Percentiles rank a stretch among this genome's conserved stretches.
These are phyloP conservation scores for Quambalaria eucalypti DNA, from an alignment of 1,284 basidiomycete species.

Conservation along the genomic window DNA sequence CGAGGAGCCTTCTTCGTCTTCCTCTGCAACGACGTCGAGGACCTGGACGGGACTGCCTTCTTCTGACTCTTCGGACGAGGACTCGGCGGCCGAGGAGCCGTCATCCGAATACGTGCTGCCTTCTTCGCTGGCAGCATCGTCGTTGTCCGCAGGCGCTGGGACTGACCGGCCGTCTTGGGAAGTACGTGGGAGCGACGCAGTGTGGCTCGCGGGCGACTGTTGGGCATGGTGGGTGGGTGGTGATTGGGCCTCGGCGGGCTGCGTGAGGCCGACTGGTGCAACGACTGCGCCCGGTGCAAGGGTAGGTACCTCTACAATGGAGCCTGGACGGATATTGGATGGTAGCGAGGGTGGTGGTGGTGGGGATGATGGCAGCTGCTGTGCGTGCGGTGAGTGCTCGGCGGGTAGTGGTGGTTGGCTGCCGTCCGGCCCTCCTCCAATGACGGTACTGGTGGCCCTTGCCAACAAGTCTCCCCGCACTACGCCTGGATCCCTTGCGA, in stretches of 20 bases:
- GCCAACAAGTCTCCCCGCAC: constrained; percentile 25
- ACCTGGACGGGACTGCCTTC: constrained; percentile 9
- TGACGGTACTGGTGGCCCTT: constrained; percentile 31
- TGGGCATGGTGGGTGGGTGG: no score
- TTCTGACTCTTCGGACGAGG: constrained; percentile 10
- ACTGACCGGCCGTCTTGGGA: no score
- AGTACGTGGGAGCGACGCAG: no score
- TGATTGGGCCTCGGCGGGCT: no score
- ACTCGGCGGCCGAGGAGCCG: neutral
- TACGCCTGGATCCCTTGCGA: constrained; percentile 21
- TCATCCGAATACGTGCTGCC: no score
- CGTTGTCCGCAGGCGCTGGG: no score
- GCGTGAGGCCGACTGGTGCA: no score
- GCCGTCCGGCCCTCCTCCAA: constrained; percentile 20
- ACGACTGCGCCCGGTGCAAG: no score
- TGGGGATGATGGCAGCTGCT: neutral
- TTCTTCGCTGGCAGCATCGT: no score
- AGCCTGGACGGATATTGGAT: neutral
- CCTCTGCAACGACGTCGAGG: constrained; percentile 29
- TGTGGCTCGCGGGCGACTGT: no score
- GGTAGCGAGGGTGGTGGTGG: neutral
- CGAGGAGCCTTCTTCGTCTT: constrained; percentile 29
- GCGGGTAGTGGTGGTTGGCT: neutral
- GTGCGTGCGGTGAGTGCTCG: no score
- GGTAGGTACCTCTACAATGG: neutral